Conservation (phyloP, 1,284 basidiomycete genomes). For the Coniferiporia weirii region DNA sequence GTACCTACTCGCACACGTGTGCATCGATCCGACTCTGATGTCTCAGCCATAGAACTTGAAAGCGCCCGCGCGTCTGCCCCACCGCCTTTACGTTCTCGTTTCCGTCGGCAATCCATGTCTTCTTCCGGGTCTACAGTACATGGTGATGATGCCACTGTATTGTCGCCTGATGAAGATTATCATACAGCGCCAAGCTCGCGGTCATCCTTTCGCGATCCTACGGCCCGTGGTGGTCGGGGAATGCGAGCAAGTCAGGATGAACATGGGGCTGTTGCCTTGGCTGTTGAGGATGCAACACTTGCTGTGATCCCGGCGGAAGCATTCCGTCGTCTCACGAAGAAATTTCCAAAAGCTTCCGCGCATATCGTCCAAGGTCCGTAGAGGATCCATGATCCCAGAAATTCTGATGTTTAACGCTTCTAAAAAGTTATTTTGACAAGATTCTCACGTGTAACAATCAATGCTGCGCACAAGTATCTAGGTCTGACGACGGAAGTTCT, state of each 20-base stretch:
- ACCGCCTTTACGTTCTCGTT: slow-evolving; percentile 4
- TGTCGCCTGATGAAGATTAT: slow-evolving; percentile 1
- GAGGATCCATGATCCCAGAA: slow-evolving; percentile 19
- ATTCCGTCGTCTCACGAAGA: slow-evolving; percentile 87
- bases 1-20: slow-evolving; percentile 4
- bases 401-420: not conserved
- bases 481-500: slow-evolving; percentile 95
- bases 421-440: slow-evolving; percentile 84
- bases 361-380: slow-evolving; percentile 88
- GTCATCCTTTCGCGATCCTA: not conserved
- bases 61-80: not conserved
- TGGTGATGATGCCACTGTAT: slow-evolving; percentile 11
- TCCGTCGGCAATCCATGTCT: slow-evolving; percentile 10
- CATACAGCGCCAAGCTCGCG: not conserved
- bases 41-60: slow-evolving; percentile 52
- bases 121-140: slow-evolving; percentile 17
- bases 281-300: slow-evolving; percentile 89
- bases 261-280: slow-evolving; percentile 78
- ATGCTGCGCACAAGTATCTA: slow-evolving; percentile 92
- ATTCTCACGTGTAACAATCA: slow-evolving; percentile 96
- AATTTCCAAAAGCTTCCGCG: slow-evolving; percentile 94
- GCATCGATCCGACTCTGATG: slow-evolving; percentile 51
- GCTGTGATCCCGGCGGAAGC: slow-evolving; percentile 99
- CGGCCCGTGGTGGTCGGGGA: not conserved
- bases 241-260: not conserved